phyloP scores from a whole-genome alignment of 164 flowering plant species.

The Tetracentron sinense region DNA sequence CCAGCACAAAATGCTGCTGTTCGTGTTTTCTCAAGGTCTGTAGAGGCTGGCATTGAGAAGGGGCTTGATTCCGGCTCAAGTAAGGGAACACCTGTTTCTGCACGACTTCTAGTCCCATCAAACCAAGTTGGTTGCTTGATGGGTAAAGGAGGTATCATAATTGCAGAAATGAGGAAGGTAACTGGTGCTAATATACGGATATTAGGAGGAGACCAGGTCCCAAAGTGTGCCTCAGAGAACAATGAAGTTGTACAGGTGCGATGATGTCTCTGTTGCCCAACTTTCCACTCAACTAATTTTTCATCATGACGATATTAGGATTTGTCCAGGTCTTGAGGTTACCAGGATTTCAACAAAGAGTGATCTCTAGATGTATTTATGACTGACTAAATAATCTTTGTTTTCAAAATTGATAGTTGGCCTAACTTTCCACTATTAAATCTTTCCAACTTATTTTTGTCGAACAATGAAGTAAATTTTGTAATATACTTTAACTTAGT shows the following conservation, averaged over 20 bases:
- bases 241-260: conserved; percentile 84
- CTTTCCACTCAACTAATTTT: not conserved
- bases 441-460: not conserved
- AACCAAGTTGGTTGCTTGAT: conserved; percentile 77
- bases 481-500: too few relatives aligned
- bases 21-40: conserved; percentile 57
- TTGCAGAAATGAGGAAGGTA: conserved; percentile 67
- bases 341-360: too few relatives aligned
- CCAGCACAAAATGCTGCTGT: conserved; percentile 73
- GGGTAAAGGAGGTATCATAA: conserved; percentile 79
- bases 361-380: too few relatives aligned
- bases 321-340: too few relatives aligned
- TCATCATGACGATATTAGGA: too few relatives aligned
- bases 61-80: conserved; percentile 40
- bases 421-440: too few relatives aligned
- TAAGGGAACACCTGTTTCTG: conserved; percentile 44
- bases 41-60: conserved; percentile 51
- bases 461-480: not conserved
- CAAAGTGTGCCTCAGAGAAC: conserved; percentile 68
- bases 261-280: not conserved
- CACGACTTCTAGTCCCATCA: conserved; percentile 58
- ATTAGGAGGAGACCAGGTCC: conserved; percentile 52
- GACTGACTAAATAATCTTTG: not conserved
- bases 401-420: too few relatives aligned
- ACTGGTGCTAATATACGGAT: conserved; percentile 64